These are phyloP conservation scores for Leccinum variabile DNA, from an alignment of 1,284 basidiomycete genomes.

Conservation along the genomic window DNA sequence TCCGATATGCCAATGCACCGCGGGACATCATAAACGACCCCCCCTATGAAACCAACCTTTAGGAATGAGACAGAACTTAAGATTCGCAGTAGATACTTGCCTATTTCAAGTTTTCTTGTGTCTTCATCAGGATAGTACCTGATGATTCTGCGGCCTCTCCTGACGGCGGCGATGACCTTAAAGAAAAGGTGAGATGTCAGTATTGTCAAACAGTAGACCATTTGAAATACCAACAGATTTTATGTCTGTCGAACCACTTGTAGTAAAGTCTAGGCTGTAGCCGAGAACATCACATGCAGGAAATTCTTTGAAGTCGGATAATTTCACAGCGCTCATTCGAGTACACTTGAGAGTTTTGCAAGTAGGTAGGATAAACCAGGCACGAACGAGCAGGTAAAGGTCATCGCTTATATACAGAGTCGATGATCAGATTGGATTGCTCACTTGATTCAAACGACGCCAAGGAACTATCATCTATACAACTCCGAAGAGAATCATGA, in stretches of 20 bases:
- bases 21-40: background rate
- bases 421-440: background rate
- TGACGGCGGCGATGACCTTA: background rate
- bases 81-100: background rate
- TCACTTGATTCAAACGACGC: background rate
- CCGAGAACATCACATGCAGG: background rate
- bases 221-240: background rate
- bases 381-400: background rate
- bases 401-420: background rate
- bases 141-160: background rate
- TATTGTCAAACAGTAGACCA: background rate
- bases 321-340: background rate
- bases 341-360: background rate
- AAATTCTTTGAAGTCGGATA: background rate
- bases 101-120: background rate
- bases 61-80: background rate
- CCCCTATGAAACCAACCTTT: background rate
- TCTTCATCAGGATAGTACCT: background rate
- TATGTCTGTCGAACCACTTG: background rate
- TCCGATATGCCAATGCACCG: background rate
- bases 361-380: background rate
- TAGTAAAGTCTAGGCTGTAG: background rate
- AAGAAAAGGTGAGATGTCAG: background rate
- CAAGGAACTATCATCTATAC: background rate
- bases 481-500: background rate